Base-by-base conservation (phyloP, 352 stramenopile genomes). In the Pseudoperonospora humuli region DNA sequence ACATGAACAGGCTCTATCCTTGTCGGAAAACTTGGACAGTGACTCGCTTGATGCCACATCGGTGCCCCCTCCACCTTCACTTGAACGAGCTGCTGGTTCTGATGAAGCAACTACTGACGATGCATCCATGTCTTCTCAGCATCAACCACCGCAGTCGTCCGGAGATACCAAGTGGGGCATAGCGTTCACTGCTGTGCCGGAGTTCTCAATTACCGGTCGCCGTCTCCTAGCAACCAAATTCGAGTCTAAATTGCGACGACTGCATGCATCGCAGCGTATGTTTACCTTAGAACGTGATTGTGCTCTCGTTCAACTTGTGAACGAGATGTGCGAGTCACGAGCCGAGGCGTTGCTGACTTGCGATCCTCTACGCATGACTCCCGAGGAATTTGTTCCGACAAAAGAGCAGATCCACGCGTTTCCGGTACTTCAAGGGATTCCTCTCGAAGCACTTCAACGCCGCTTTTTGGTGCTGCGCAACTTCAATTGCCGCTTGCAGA, bases 391-490 rank as follows among this genome's bases (percentile, higher is more conserved):
- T 53, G 49, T 61, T 10, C 75, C 75, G 0, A 80, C 64, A 3
- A 64, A 83, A 17, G 75, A 88, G 19, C 75, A 89, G 35, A 35
- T 91, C 3, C 64, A 70, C 3, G 53, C 50, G 1, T 84, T 75
- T 29, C 59, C 67, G 7, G 68, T 57, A 20, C 50, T 94, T 19
- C 43, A 47, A 3, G 59, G 39, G 1, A 40, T 92, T 15, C 55
- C 77, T 5, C 53, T 92, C 2, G 47, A 61, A 17, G 56, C 75
- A 3, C 54, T 94, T 0, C 80, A 89, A 45, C 75, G 70, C 28
- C 79, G 82, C 6, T 92, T 94, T 57, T 56, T 94, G 26, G 80
- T 94, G 36, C 41, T 94, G 27, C 75, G 82, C 18, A 94, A 92
- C 45, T 92, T 94, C 26, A 94, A 94, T 48, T 88, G 77, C 31